Percentiles rank a stretch among this genome's conserved stretches.
Evolutionary conservation across 306 rosid species (phyloP).

Genomic region (Coriaria nepalensis): DNA sequence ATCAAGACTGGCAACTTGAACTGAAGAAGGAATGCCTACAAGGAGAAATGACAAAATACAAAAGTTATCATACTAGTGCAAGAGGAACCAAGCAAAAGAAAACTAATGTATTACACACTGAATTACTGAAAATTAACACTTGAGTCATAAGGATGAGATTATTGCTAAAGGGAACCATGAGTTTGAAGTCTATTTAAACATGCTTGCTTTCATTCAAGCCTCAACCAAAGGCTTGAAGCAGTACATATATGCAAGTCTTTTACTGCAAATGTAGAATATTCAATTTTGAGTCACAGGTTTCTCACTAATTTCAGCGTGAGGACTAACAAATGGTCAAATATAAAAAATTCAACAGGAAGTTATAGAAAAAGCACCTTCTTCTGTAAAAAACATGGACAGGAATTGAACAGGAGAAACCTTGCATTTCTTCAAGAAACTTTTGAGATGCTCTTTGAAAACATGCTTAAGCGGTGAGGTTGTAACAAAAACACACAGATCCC

Average conservation of each 20-base stretch:
- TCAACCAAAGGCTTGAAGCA: no score
- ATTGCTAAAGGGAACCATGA: no score
- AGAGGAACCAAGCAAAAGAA: no score
- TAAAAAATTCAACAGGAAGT: neutral
- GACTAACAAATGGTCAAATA: neutral
- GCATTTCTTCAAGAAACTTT: conserved; percentile 44
- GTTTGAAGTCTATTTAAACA: no score
- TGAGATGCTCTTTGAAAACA: conserved; percentile 55
- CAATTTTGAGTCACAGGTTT: no score
- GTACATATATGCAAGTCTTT: no score
- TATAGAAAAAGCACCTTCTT: conserved; percentile 59
- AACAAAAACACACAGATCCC: conserved; percentile 59
- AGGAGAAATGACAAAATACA: conserved; percentile 9
- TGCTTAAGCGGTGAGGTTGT: conserved; percentile 48
- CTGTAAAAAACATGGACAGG: conserved; percentile 53
- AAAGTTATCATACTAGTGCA: conserved; percentile 7
- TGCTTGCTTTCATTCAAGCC: no score
- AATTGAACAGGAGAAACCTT: conserved; percentile 45
- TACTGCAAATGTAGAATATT: no score
- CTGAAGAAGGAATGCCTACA: conserved; percentile 63
- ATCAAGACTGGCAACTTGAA: conserved; percentile 74
- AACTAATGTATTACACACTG: no score
- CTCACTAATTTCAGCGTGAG: no score
- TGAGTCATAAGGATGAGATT: no score
- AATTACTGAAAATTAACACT: no score